phyloP scores from a whole-genome alignment of 2,329 filamentous ascomycete genomes.

The Alternaria gansuensis region DNA sequence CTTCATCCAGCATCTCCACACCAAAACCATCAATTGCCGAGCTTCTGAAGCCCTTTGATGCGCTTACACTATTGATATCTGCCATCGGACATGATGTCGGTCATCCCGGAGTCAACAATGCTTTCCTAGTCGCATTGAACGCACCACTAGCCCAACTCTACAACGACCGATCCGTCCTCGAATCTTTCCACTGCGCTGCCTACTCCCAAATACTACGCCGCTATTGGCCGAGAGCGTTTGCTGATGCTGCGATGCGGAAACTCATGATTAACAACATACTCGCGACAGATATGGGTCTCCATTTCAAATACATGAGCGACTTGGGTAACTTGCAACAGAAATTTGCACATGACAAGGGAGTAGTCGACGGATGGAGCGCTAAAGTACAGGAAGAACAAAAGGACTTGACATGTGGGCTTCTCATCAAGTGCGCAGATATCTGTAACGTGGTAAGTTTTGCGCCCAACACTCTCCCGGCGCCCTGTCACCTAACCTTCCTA shows the following conservation, averaged over 20 bases:
- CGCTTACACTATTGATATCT: conserved; percentile 86
- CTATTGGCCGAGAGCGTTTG: conserved; percentile 86
- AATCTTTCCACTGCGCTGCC: conserved; percentile 96
- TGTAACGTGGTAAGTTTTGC: conserved; percentile 89
- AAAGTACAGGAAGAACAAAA: conserved; percentile 79
- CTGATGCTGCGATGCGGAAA: conserved; percentile 80
- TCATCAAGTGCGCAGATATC: conserved; percentile 99
- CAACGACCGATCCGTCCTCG: conserved; percentile 94
- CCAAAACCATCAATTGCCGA: conserved; percentile 73
- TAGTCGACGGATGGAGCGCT: conserved; percentile 76
- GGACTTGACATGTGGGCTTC: conserved; percentile 82
- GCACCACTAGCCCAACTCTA: conserved; percentile 93
- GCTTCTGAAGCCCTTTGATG: conserved; percentile 85
- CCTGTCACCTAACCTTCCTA: conserved; percentile 17
- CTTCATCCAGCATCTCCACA: conserved; percentile 39
- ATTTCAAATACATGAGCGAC: conserved; percentile 96
- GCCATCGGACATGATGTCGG: conserved; percentile 99
- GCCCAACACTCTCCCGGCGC: background rate
- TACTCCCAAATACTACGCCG: conserved; percentile 94
- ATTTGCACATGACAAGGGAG: conserved; percentile 70
- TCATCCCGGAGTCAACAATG: conserved; percentile 97
- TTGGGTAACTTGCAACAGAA: conserved; percentile 82
- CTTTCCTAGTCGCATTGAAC: conserved; percentile 90
- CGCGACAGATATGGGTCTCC: conserved; percentile 95
- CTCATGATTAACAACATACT: conserved; percentile 98